phyloP scores from a whole-genome alignment of 2,329 filamentous ascomycete genomes.

The Hymenoscyphus occultus region DNA sequence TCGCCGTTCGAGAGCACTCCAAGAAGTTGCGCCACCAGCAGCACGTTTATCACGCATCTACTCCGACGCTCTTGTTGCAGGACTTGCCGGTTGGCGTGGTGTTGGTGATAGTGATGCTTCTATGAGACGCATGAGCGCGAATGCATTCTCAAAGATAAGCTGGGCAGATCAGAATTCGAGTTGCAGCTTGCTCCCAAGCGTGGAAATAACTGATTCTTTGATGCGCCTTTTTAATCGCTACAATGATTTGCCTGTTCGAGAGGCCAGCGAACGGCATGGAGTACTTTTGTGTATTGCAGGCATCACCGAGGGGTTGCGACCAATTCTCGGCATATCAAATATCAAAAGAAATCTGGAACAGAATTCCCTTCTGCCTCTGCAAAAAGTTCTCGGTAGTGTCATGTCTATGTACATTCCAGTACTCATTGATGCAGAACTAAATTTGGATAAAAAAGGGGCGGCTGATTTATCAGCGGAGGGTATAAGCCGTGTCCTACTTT shows the following conservation, averaged over 20 bases:
- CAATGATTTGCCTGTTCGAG: constrained; percentile 37
- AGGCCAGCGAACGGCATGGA: constrained; percentile 69
- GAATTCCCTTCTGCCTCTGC: not conserved
- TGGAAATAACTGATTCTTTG: not conserved
- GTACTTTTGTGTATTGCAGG: constrained; percentile 60
- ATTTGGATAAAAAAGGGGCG: constrained; percentile 6
- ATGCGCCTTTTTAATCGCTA: not conserved
- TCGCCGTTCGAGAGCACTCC: constrained; percentile 76
- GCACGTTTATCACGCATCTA: constrained; percentile 62
- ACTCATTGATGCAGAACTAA: not conserved
- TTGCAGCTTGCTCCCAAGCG: too few species aligned
- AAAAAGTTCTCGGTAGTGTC: not conserved
- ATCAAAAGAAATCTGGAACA: not conserved
- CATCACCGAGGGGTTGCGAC: constrained; percentile 39
- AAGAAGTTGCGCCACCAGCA: constrained; percentile 69
- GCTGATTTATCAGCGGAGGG: constrained; percentile 65
- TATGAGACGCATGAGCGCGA: constrained; percentile 70
- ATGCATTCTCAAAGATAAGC: constrained; percentile 62
- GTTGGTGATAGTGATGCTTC: constrained; percentile 74
- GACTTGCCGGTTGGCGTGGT: constrained; percentile 80
- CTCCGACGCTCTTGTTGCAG: constrained; percentile 67
- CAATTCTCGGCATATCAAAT: not conserved
- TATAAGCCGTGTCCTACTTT: constrained; percentile 54
- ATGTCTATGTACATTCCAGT: not conserved
- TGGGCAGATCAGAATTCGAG: constrained; percentile 13